Conservation (phyloP, 306 rosid genomes). For the Arachis hypogaea region DNA sequence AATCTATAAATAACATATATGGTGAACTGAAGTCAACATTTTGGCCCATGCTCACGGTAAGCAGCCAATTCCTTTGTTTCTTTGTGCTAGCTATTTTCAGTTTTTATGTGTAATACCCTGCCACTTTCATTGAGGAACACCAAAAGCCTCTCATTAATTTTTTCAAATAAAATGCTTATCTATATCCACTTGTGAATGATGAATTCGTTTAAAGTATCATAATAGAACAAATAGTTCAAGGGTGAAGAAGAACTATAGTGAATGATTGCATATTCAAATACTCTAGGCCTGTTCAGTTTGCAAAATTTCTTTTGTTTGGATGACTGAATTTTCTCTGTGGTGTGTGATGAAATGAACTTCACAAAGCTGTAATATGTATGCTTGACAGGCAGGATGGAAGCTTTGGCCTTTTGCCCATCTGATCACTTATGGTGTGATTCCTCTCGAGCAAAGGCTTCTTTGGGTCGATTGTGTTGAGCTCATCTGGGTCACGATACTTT, state of each 20-base stretch:
- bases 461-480: constrained; percentile 98
- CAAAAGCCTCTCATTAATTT: constrained; percentile 1
- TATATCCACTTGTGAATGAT: background rate
- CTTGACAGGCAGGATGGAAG: constrained; percentile 92
- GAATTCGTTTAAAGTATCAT: background rate
- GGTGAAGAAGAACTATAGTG: constrained; percentile 21
- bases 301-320: background rate
- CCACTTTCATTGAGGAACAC: constrained; percentile 18
- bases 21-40: constrained; percentile 79
- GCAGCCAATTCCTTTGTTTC: constrained; percentile 43
- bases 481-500: constrained; percentile 95
- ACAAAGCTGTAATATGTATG: constrained; percentile 36
- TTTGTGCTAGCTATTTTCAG: constrained; percentile 31
- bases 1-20: constrained; percentile 54
- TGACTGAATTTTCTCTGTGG: constrained; percentile 20
- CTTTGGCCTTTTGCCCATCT: constrained; percentile 99
- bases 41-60: constrained; percentile 83
- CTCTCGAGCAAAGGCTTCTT: constrained; percentile 95
- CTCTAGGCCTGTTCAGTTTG: background rate
- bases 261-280: constrained; percentile 28
- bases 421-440: constrained; percentile 88
- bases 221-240: background rate
- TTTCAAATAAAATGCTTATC: constrained; percentile 4
- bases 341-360: background rate
- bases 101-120: constrained; percentile 31